phyloP scores from a whole-genome alignment of 75 land plant species.

The Cryptomeria japonica region DNA sequence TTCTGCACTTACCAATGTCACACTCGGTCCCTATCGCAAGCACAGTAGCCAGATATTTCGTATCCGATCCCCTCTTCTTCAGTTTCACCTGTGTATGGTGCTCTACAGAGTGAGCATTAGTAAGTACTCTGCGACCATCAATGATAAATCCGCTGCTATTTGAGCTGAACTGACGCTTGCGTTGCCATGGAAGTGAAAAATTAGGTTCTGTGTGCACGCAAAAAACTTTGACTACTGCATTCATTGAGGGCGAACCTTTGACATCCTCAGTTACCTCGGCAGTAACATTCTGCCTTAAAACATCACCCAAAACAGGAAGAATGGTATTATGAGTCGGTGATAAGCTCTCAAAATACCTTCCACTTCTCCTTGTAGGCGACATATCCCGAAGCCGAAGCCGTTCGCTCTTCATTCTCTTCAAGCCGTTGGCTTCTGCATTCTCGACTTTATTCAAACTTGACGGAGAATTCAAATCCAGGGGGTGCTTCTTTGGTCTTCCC shows the following conservation, averaged over 20 bases:
- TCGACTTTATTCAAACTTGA: not conserved
- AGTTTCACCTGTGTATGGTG: constrained; percentile 95
- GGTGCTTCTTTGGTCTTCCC: not conserved
- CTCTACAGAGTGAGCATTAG: constrained; percentile 98
- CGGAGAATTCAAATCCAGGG: not conserved
- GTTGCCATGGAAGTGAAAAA: constrained; percentile 96
- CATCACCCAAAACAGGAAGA: not conserved
- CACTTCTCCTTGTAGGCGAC: not conserved
- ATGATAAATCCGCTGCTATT: constrained; percentile 96
- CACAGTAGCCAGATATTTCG: constrained; percentile 90
- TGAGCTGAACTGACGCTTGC: constrained; percentile 90
- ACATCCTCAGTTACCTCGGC: constrained; percentile 38
- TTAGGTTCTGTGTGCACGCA: constrained; percentile 98
- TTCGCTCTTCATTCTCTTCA: not conserved
- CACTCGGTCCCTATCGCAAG: constrained; percentile 96
- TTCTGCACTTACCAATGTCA: constrained; percentile 74
- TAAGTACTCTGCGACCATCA: constrained; percentile 74
- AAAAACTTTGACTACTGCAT: constrained; percentile 96
- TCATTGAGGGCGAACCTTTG: constrained; percentile 86
- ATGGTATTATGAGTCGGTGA: not conserved
- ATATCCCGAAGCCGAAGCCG: not conserved
- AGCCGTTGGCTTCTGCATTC: not conserved
- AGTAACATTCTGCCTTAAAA: not conserved
- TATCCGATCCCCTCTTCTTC: constrained; percentile 92
- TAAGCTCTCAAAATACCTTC: not conserved